Evolutionary conservation across 768 basidiomycete genomes (phyloP).

Genomic region (Termitomyces sp.): DNA sequence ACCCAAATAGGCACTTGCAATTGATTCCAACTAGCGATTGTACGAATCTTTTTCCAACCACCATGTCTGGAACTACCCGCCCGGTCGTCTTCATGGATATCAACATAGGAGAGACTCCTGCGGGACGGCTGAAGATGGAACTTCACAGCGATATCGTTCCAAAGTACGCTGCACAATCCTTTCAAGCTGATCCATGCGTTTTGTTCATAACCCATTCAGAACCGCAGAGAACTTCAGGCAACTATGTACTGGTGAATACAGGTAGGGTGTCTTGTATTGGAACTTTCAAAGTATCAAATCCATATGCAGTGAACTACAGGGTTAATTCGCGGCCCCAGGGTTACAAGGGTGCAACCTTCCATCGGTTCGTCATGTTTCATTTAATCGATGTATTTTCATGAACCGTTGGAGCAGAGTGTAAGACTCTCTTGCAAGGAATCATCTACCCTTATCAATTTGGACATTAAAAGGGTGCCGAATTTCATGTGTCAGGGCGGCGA

Average conservation of each 20-base stretch:
- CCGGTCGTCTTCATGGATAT: slow-evolving; percentile 98
- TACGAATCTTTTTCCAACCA: neutral
- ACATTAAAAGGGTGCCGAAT: slow-evolving; percentile 59
- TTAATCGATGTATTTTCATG: neutral
- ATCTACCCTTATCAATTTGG: slow-evolving; percentile 9
- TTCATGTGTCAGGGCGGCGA: slow-evolving; percentile 99
- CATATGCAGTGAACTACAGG: slow-evolving; percentile 29
- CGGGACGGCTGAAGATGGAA: slow-evolving; percentile 96
- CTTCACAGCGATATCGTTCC: slow-evolving; percentile 94
- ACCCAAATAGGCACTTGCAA: neutral
- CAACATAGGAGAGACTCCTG: slow-evolving; percentile 93
- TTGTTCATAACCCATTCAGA: slow-evolving; percentile 31
- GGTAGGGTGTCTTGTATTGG: slow-evolving; percentile 39
- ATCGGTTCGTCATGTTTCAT: slow-evolving; percentile 52
- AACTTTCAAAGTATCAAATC: slow-evolving; percentile 4
- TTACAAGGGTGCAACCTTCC: slow-evolving; percentile 89
- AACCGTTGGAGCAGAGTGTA: slow-evolving; percentile 55
- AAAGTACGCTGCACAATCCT: slow-evolving; percentile 50
- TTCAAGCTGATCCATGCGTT: neutral
- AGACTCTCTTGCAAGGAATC: slow-evolving; percentile 14
- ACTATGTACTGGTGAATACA: slow-evolving; percentile 94
- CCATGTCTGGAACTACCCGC: slow-evolving; percentile 33
- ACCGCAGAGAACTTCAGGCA: slow-evolving; percentile 98
- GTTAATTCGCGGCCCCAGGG: slow-evolving; percentile 85
- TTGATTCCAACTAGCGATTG: neutral